Percentiles rank a stretch among this genome's conserved stretches.
These are phyloP conservation scores for Tricholoma matsutake DNA, from an alignment of 768 basidiomycete genomes.

Conservation along the genomic window DNA sequence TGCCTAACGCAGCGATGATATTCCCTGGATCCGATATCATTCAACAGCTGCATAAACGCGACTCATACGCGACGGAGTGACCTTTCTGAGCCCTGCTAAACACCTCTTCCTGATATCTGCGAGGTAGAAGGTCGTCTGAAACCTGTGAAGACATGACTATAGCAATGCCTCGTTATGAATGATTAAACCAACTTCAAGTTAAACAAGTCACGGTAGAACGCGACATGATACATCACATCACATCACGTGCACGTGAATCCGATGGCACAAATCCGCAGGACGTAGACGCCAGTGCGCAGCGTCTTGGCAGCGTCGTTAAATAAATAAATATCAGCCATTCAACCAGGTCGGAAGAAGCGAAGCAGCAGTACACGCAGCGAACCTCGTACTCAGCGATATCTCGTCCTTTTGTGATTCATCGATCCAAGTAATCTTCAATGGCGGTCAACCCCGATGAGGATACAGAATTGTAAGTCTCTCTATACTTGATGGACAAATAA, in stretches of 20 bases:
- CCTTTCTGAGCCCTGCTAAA: conserved; percentile 56
- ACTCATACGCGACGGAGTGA: conserved; percentile 8
- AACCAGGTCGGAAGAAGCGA: not conserved
- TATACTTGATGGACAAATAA: not conserved
- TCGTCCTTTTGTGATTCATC: not conserved
- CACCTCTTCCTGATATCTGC: conserved; percentile 72
- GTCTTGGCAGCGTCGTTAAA: conserved; percentile 5
- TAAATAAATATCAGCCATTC: not conserved
- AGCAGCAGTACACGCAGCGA: not conserved
- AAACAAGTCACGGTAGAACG: too few relatives aligned
- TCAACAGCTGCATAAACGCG: not conserved
- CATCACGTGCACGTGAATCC: not conserved
- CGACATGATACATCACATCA: not conserved
- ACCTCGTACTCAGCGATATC: not conserved
- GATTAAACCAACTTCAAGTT: too few relatives aligned
- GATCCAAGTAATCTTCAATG: conserved; percentile 36
- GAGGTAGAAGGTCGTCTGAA: conserved; percentile 25
- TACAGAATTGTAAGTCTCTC: conserved; percentile 82
- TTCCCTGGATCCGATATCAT: conserved; percentile 41
- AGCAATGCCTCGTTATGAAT: not conserved
- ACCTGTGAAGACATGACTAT: not conserved
- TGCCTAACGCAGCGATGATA: conserved; percentile 71
- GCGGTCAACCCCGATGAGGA: conserved; percentile 84
- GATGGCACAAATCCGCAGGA: not conserved
- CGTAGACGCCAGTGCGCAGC: conserved; percentile 3